Conservation (phyloP, 164 flowering plant species). For the Nymphaea colorata region DNA sequence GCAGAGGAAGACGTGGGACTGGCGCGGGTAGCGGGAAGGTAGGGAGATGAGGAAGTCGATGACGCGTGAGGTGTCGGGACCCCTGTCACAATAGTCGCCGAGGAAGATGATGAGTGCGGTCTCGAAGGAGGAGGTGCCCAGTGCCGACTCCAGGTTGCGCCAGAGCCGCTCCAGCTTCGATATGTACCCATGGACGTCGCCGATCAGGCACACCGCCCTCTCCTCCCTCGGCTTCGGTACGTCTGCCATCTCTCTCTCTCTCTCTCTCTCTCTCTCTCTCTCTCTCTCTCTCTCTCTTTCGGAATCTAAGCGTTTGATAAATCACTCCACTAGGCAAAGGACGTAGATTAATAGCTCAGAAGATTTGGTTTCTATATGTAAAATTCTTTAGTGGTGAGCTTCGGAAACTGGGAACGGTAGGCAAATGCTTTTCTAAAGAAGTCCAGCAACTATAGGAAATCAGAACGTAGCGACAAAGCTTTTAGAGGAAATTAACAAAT, state of each 20-base stretch:
- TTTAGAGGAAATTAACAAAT: too few relatives aligned
- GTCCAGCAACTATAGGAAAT: too few relatives aligned
- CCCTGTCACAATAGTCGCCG: slow-evolving; percentile 96
- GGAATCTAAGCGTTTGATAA: too few relatives aligned
- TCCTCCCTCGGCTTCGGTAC: not conserved
- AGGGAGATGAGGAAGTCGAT: slow-evolving; percentile 56
- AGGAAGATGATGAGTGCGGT: slow-evolving; percentile 70
- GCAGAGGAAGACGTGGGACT: slow-evolving; percentile 69
- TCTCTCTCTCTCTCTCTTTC: not conserved
- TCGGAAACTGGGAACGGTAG: too few relatives aligned
- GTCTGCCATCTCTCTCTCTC: not conserved
- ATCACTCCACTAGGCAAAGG: too few relatives aligned
- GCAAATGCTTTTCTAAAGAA: too few relatives aligned
- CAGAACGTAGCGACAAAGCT: too few relatives aligned
- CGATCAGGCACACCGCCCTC: slow-evolving; percentile 42
- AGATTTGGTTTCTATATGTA: too few relatives aligned
- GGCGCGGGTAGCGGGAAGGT: slow-evolving; percentile 58
- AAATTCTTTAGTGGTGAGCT: too few relatives aligned
- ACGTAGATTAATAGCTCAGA: too few relatives aligned
- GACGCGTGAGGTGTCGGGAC: slow-evolving; percentile 56
- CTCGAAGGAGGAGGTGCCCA: slow-evolving; percentile 32
- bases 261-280: not conserved
- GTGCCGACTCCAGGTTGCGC: slow-evolving; percentile 60
- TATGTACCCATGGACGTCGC: slow-evolving; percentile 83
- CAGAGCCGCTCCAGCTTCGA: slow-evolving; percentile 69